Base-by-base conservation (phyloP, 805 yeast genomes). In the Priceomyces castillae region DNA sequence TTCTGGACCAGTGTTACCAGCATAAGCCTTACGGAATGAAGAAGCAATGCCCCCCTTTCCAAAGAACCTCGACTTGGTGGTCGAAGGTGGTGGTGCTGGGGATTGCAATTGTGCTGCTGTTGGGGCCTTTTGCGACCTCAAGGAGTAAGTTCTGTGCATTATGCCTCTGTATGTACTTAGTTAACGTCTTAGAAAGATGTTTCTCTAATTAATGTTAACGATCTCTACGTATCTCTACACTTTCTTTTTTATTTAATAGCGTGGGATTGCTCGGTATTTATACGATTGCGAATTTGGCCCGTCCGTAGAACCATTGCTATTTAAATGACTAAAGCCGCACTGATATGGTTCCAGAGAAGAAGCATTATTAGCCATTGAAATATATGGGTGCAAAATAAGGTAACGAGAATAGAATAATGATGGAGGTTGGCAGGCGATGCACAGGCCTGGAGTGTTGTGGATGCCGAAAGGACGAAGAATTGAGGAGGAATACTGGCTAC, bases 91-190 rank as follows among this genome's bases (percentile, higher is more conserved):
- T 38, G 98, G 98, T 43, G 95, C 92, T 26, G 98, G 97, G 40
- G 86, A 78, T 65, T 85, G 90, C 70, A 92, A 71, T 72, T 92
- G 97, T 53, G 96, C 81, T 47, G 98, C 98, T 45, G 99, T 90
- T 49, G 99, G 99, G 31, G 97, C 98, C 71, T 96, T 86, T 44
- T 84, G 68, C 58, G 90, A 83, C 81, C 99, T 90, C 71, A 92
- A 78, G 28, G 99, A 92, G 73, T 94, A 94, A 40, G 99, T 92
- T 84, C 97, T 86, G 79, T 92, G 97, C 99, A 94, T 94, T 52
- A 39, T 69, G 38, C 16, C 36, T 33, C 19, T 33, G 12, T 16
- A 4, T 33, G 5, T n/a, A n/a, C 15, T 28, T n/a, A 9, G 31
- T n/a, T 12, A 28, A n/a, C 31, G 25, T 37, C 14, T 15, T 23